Evolutionary conservation across 768 basidiomycete genomes (phyloP).

Genomic region (Russula sp.): DNA sequence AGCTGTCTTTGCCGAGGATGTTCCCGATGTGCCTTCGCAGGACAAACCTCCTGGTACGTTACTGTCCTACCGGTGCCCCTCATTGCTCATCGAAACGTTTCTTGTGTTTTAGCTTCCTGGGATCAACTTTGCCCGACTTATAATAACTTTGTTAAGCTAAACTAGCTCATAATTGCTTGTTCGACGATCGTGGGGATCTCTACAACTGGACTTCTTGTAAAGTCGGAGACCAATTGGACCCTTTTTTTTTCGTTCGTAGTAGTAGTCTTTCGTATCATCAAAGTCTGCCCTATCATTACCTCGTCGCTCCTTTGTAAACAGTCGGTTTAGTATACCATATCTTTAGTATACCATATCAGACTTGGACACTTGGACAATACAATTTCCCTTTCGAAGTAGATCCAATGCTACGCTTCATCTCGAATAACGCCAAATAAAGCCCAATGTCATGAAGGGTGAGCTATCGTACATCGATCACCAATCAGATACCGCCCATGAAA

Average conservation of each 20-base stretch:
- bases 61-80: not conserved
- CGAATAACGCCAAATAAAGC: too few species aligned
- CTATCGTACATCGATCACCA: too few species aligned
- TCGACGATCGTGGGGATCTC: not conserved
- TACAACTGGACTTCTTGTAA: not conserved
- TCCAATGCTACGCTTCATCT: too few species aligned
- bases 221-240: not conserved
- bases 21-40: not conserved
- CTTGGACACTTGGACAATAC: too few species aligned
- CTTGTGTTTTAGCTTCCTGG: conserved; percentile 12
- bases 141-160: not conserved
- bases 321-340: not conserved
- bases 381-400: too few species aligned
- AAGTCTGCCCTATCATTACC: too few species aligned
- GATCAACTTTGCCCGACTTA: conserved; percentile 8
- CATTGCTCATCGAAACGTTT: not conserved
- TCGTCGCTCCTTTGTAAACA: not conserved
- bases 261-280: not conserved
- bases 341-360: too few species aligned
- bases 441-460: too few species aligned
- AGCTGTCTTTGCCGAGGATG: not conserved
- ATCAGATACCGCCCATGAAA: too few species aligned
- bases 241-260: not conserved
- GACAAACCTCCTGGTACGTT: not conserved
- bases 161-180: not conserved